These are phyloP conservation scores for Aspergillus intermedius DNA, from an alignment of 2,329 filamentous ascomycete genomes.

Conservation along the genomic window DNA sequence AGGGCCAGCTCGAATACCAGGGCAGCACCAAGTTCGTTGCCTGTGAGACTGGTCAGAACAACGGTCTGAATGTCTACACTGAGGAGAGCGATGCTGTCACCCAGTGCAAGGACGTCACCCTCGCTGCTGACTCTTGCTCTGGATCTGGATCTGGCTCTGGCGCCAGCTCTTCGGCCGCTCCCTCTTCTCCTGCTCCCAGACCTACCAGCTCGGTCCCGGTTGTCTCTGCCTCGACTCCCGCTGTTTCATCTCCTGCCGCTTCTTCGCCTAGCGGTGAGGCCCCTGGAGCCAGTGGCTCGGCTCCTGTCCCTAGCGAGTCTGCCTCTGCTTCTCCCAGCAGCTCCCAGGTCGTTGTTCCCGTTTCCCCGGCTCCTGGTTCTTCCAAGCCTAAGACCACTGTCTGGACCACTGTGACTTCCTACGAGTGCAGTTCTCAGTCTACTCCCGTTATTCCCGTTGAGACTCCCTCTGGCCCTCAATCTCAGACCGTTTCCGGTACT, in stretches of 20 bases:
- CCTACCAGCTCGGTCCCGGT: neutral
- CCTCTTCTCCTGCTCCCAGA: constrained; percentile 2
- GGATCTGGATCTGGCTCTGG: constrained; percentile 13
- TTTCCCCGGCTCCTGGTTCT: neutral
- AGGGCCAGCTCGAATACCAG: constrained; percentile 49
- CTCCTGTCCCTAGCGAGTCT: neutral
- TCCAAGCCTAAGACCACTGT: neutral
- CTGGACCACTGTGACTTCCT: neutral
- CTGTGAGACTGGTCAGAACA: constrained; percentile 48
- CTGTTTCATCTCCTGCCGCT: constrained; percentile 1
- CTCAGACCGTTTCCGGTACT: neutral
- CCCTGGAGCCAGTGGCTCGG: neutral
- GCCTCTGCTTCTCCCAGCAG: constrained; percentile 3
- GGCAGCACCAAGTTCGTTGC: constrained; percentile 52
- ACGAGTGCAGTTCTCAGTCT: neutral
- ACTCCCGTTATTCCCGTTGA: constrained; percentile 9
- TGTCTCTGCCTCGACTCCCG: neutral
- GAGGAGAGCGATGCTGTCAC: constrained; percentile 24
- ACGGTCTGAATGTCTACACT: constrained; percentile 39
- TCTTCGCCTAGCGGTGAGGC: neutral
- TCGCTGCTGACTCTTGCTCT: constrained; percentile 34
- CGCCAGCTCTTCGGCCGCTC: constrained; percentile 7
- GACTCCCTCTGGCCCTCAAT: neutral
- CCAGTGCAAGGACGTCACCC: constrained; percentile 26
- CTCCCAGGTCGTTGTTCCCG: neutral